A percentile compares a stretch with the other conserved stretches of the same genome.
Evolutionary conservation across 1,284 basidiomycete genomes (phyloP).

Genomic region (Pterulicium gracile): DNA sequence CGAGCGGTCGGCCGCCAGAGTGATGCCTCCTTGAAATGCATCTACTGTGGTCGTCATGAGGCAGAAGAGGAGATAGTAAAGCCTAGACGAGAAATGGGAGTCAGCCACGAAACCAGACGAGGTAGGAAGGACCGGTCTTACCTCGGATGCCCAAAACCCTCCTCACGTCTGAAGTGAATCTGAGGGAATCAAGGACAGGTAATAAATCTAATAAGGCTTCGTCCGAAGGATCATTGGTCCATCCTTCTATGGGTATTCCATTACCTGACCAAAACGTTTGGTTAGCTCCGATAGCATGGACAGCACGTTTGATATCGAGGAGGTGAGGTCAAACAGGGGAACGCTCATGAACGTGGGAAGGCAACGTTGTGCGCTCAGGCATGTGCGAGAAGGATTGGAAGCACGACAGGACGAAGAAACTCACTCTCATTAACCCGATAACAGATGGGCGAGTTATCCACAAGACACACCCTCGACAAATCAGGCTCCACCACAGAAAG

Average conservation of each 20-base stretch:
- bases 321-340: no score
- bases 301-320: no score
- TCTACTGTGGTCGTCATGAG: no score
- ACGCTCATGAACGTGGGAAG: not conserved
- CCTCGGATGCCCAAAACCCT: conserved; percentile 79
- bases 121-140: not conserved
- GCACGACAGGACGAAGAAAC: conserved; percentile 17
- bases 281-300: no score
- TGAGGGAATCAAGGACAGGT: conserved; percentile 89
- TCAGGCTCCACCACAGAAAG: conserved; percentile 82
- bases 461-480: conserved; percentile 82
- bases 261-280: conserved; percentile 53
- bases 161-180: conserved; percentile 94
- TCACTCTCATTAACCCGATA: conserved; percentile 89
- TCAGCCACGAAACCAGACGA: not conserved
- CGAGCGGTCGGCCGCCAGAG: no score
- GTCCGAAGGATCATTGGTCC: conserved; percentile 96
- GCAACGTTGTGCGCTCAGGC: conserved; percentile 7
- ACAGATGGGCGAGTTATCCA: conserved; percentile 94
- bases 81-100: not conserved
- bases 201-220: conserved; percentile 93
- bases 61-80: not conserved
- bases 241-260: conserved; percentile 97
- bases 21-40: no score
- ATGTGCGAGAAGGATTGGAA: no score